These are phyloP conservation scores for Trypethelium eluteriae DNA, from an alignment of 495 filamentous ascomycete species.

Conservation along the genomic window DNA sequence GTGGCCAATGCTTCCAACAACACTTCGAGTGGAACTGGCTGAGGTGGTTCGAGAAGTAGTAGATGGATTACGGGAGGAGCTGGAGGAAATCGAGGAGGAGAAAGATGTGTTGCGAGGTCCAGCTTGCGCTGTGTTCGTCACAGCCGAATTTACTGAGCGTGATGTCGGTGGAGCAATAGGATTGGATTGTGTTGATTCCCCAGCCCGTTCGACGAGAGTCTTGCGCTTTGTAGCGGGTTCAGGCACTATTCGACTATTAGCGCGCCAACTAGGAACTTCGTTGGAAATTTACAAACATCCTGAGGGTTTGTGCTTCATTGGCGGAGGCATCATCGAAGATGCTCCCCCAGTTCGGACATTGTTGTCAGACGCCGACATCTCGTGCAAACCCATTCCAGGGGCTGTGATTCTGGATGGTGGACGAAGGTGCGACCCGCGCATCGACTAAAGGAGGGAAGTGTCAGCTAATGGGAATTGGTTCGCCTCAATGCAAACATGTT, in stretches of 20 bases:
- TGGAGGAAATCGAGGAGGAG: slow-evolving; percentile 37
- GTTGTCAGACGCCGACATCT: slow-evolving; percentile 57
- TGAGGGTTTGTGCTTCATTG: slow-evolving; percentile 15
- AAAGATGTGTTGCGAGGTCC: slow-evolving; percentile 29
- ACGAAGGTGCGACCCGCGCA: slow-evolving; percentile 16
- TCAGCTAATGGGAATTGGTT: not conserved
- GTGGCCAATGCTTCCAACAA: not conserved
- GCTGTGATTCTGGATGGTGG: slow-evolving; percentile 32
- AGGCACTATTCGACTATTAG: slow-evolving; percentile 31
- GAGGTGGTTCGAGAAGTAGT: slow-evolving; percentile 15
- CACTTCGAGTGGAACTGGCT: slow-evolving; percentile 10
- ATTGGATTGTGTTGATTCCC: slow-evolving; percentile 41
- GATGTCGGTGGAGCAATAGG: slow-evolving; percentile 37
- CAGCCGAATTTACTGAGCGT: slow-evolving; percentile 29
- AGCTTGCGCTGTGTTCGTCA: slow-evolving; percentile 37
- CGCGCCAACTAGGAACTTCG: not conserved
- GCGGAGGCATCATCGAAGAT: slow-evolving; percentile 44
- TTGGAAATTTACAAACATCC: not conserved
- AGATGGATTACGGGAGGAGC: slow-evolving; percentile 14
- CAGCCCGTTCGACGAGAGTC: slow-evolving; percentile 51
- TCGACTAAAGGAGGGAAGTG: not conserved
- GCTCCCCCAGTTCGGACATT: slow-evolving; percentile 58
- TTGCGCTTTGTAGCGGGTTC: slow-evolving; percentile 47
- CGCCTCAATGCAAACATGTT: not conserved
- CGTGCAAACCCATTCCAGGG: slow-evolving; percentile 38